A percentile compares a stretch with the other conserved stretches of the same genome.
Evolutionary conservation across 2,329 filamentous ascomycete species (phyloP).

Genomic region (Colletotrichum sp.): DNA sequence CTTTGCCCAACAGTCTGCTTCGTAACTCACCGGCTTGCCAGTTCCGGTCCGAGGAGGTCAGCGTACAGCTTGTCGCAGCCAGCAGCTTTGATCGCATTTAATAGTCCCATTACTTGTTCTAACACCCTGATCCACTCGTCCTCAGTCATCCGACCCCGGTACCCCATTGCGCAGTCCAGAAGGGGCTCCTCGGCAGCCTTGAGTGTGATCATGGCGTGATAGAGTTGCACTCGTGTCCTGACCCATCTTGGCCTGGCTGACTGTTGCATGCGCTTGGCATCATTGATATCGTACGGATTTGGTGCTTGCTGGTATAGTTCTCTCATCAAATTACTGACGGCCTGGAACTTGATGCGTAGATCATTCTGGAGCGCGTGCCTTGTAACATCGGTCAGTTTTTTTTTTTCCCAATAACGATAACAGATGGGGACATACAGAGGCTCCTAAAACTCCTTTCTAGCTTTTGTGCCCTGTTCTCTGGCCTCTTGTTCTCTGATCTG

Average conservation of each 20-base stretch:
- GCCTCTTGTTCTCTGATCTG: neutral
- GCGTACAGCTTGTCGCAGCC: neutral
- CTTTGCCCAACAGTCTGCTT: neutral
- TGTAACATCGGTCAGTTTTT: neutral
- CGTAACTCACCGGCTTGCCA: neutral
- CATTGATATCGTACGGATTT: neutral
- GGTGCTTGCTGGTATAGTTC: neutral
- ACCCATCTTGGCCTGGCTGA: neutral
- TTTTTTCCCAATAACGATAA: rapidly evolving
- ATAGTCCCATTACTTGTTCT: neutral
- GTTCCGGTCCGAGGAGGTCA: neutral
- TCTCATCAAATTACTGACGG: neutral
- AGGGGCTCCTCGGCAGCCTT: neutral
- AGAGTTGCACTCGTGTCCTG: neutral
- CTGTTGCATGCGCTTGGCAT: neutral
- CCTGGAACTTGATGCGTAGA: neutral
- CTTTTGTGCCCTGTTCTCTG: neutral
- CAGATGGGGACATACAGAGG: neutral
- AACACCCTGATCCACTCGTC: neutral
- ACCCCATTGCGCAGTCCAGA: neutral
- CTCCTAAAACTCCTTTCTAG: neutral
- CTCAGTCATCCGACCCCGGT: neutral
- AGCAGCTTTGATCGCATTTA: neutral
- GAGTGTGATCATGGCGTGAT: rapidly evolving
- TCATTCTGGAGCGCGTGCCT: neutral